Percentiles rank a stretch among this genome's conserved stretches.
Evolutionary conservation across 192 early-diverging fungal species (phyloP).

Genomic region (Entomortierella parvispora): DNA sequence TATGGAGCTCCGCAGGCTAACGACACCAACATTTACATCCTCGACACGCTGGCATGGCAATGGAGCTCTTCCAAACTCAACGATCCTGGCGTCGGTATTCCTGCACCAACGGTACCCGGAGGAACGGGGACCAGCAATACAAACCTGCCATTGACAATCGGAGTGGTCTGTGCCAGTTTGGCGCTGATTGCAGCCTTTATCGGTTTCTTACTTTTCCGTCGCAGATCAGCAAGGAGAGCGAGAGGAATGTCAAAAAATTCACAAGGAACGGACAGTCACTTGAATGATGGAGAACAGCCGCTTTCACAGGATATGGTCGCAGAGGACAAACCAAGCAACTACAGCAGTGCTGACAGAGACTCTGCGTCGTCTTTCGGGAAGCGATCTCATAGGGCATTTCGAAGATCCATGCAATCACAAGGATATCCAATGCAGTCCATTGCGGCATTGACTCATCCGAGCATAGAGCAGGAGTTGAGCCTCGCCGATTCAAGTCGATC

Average conservation of each 20-base stretch:
- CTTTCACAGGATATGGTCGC: constrained; percentile 13
- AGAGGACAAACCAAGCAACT: constrained; percentile 27
- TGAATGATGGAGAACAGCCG: constrained; percentile 14
- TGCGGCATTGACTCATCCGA: not conserved
- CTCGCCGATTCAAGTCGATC: constrained; percentile 29
- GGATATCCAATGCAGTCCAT: constrained; percentile 43
- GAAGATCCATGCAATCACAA: constrained; percentile 1
- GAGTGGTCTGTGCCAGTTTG: constrained; percentile 50
- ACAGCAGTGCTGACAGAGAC: constrained; percentile 6
- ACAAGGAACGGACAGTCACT: constrained; percentile 3
- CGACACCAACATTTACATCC: constrained; percentile 73
- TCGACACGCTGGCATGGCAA: constrained; percentile 66
- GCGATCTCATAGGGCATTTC: not conserved
- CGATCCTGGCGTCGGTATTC: constrained; percentile 7
- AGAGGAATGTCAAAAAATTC: not conserved
- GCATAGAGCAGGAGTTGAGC: constrained; percentile 4
- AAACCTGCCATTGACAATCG: constrained; percentile 24
- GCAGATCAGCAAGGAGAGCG: constrained; percentile 10
- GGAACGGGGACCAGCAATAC: constrained; percentile 5
- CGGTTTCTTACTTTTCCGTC: constrained; percentile 30
- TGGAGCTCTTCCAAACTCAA: constrained; percentile 65
- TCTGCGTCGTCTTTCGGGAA: constrained; percentile 27
- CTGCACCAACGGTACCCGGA: not conserved
- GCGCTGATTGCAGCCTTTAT: constrained; percentile 53
- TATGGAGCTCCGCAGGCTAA: constrained; percentile 55